These are phyloP conservation scores for Aspergillus amoenus DNA, from an alignment of 2,329 filamentous ascomycete species.

Conservation along the genomic window DNA sequence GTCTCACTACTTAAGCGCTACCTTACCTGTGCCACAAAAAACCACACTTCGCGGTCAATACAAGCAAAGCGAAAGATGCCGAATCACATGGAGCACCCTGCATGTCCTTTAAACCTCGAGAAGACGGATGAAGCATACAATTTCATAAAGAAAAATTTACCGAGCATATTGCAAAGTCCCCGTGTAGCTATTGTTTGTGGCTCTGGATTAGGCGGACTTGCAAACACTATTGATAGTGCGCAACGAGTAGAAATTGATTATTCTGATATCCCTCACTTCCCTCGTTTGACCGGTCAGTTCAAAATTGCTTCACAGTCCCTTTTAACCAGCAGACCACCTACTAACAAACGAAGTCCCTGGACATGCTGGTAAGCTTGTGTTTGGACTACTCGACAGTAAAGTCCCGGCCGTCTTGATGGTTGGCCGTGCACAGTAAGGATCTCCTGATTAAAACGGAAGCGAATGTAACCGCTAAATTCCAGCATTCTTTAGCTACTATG, in stretches of 20 bases:
- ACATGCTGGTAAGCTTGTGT: slow-evolving; percentile 65
- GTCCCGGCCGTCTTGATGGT: slow-evolving; percentile 63
- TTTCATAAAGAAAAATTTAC: slow-evolving; percentile 52
- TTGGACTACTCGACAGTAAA: slow-evolving; percentile 57
- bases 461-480: slow-evolving; percentile 8
- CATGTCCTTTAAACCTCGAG: slow-evolving; percentile 23
- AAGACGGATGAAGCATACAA: slow-evolving; percentile 49
- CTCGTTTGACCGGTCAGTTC: slow-evolving; percentile 55
- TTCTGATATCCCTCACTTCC: slow-evolving; percentile 61
- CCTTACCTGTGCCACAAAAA: no score
- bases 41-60: background rate
- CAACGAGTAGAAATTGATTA: slow-evolving; percentile 57
- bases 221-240: slow-evolving; percentile 53
- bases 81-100: slow-evolving; percentile 1
- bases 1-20: background rate
- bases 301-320: background rate
- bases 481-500: slow-evolving; percentile 57
- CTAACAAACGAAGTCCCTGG: slow-evolving; percentile 47
- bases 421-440: slow-evolving; percentile 63
- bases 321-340: background rate
- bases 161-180: slow-evolving; percentile 51
- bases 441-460: background rate
- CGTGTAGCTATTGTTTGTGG: slow-evolving; percentile 65
- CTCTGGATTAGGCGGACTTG: slow-evolving; percentile 62
- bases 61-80: background rate